Conservation (phyloP, 805 yeast species). For the Ogataea minuta region DNA sequence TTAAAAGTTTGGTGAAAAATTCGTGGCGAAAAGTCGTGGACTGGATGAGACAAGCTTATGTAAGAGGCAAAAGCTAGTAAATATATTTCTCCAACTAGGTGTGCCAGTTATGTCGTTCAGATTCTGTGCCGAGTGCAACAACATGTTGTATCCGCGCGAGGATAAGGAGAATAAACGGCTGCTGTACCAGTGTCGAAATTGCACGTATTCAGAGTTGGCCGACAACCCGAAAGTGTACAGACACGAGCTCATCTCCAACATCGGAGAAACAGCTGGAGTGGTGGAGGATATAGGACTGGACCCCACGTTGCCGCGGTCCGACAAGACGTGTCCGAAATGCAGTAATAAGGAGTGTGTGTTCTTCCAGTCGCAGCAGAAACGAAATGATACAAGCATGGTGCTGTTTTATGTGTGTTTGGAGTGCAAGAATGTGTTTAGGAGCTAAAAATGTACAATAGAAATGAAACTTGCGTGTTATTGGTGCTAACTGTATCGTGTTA, state of each 20-base stretch:
- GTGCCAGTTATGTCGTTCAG: conserved; percentile 58
- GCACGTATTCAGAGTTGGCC: conserved; percentile 90
- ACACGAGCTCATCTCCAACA: conserved; percentile 87
- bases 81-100: too few species aligned
- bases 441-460: conserved; percentile 12
- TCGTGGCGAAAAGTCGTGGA: conserved; percentile 11
- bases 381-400: conserved; percentile 94
- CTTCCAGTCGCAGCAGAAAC: conserved; percentile 93
- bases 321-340: conserved; percentile 90
- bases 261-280: conserved; percentile 96
- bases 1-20: conserved; percentile 8
- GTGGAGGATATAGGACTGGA: conserved; percentile 94
- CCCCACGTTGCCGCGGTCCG: conserved; percentile 96
- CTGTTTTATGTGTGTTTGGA: conserved; percentile 87
- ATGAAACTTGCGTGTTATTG: not conserved
- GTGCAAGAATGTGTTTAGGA: conserved; percentile 73
- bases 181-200: conserved; percentile 90
- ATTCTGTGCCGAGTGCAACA: conserved; percentile 93
- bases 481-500: not conserved
- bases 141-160: conserved; percentile 96
- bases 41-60: conserved; percentile 1
- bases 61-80: not conserved
- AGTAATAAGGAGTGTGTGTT: conserved; percentile 88
- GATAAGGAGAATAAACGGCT: conserved; percentile 76
- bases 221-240: conserved; percentile 84